Evolutionary conservation across 768 basidiomycete genomes (phyloP).

Genomic region (Boletus sp.): DNA sequence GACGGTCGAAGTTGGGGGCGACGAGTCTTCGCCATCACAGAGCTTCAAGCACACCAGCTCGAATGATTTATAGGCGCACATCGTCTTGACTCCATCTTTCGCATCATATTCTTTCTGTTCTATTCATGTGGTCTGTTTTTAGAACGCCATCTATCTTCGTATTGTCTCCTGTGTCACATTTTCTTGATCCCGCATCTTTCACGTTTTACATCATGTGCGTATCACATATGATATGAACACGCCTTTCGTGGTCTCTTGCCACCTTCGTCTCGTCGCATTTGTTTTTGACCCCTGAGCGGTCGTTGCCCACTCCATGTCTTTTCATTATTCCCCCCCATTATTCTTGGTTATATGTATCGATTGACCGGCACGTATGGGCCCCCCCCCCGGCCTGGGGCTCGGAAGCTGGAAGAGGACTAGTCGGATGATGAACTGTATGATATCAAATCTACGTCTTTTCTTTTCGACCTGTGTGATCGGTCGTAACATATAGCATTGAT

Average conservation of each 20-base stretch:
- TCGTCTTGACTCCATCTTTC: not conserved
- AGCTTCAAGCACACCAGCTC: constrained; percentile 1
- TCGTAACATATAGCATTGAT: not conserved
- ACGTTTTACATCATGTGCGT: too few species aligned
- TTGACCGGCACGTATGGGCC: too few species aligned
- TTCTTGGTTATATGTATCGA: not conserved
- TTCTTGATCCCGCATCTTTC: not conserved
- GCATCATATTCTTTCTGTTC: not conserved
- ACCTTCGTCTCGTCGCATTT: not conserved
- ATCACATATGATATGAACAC: not conserved
- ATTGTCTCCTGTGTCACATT: not conserved
- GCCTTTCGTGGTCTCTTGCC: not conserved
- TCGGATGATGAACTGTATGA: not conserved
- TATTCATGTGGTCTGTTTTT: not conserved
- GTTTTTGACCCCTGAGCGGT: not conserved
- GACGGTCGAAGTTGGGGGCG: constrained; percentile 24
- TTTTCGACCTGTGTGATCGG: not conserved
- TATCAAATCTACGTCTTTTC: not conserved
- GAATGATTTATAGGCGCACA: not conserved
- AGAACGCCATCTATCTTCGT: not conserved
- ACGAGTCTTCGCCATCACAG: constrained; percentile 3
- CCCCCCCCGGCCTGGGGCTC: not conserved
- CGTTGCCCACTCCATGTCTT: not conserved
- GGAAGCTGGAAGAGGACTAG: not conserved
- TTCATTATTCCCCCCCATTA: not conserved